Evolutionary conservation across 2,329 filamentous ascomycete genomes (phyloP).

Genomic region (Pseudogymnoascus sp.): DNA sequence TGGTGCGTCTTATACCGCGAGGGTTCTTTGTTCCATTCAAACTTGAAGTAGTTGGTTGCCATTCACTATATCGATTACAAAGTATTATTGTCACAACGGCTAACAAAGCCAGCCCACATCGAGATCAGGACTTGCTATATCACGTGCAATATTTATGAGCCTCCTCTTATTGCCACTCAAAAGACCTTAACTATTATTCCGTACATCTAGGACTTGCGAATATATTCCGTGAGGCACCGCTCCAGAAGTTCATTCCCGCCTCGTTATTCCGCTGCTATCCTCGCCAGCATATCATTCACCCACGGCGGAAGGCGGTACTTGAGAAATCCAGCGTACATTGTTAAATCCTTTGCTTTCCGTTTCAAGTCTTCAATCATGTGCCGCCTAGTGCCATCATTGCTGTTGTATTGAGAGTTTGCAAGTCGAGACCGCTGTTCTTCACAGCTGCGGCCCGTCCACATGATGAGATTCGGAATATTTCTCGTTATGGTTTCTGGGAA

Average conservation of each 20-base stretch:
- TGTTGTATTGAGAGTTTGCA: slow-evolving; percentile 63
- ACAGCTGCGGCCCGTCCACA: slow-evolving; percentile 89
- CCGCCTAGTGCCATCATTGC: slow-evolving; percentile 55
- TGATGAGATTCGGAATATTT: slow-evolving; percentile 82
- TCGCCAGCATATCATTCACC: slow-evolving; percentile 80
- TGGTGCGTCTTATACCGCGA: not conserved
- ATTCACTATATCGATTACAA: not conserved
- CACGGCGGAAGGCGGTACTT: slow-evolving; percentile 81
- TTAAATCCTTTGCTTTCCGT: slow-evolving; percentile 79
- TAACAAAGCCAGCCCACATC: not conserved
- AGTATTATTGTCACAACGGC: not conserved
- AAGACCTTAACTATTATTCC: not conserved
- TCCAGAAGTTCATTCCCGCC: not conserved
- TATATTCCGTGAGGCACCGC: not conserved
- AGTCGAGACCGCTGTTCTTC: slow-evolving; percentile 68
- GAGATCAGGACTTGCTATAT: not conserved
- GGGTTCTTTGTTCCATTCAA: not conserved
- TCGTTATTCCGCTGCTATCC: slow-evolving; percentile 25
- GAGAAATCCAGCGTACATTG: slow-evolving; percentile 88
- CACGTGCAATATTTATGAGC: not conserved
- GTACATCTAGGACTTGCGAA: not conserved
- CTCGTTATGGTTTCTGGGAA: slow-evolving; percentile 75
- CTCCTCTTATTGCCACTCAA: not conserved
- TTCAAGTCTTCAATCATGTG: slow-evolving; percentile 62
- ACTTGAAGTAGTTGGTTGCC: not conserved